Base-by-base conservation (phyloP, 371 early-diverging fungal species). In the Saksenaea oblongispora region DNA sequence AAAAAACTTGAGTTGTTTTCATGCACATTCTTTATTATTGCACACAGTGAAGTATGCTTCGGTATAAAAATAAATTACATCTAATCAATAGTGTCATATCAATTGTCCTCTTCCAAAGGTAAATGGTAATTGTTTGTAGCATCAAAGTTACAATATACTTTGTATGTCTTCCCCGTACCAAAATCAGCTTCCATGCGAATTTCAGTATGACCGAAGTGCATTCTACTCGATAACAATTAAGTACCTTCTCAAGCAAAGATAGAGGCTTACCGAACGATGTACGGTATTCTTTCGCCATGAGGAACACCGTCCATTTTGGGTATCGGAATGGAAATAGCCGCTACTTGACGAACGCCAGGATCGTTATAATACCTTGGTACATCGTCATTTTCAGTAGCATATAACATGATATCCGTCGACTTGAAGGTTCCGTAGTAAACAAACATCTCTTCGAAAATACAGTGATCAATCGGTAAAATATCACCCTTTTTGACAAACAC, bases 121-220 rank as follows among this genome's bases (percentile, higher is more conserved):
- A 47, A 14, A n/a, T 39, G 39, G 11, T 47, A 47, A 22, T 66
- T 61, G 44, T 76, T 63, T 9, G 37, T 56, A 24, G 82, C 82
- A 64, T 81, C 82, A 66, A 81, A 81, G 39, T 76, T 75, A 54
- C 76, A 72, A 24, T 75, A 70, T 1, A 76, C 67, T 24, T 61
- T 68, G 57, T 75, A 75, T 9, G 67, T 62, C 9, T 56, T 66
- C 1, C 82, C 77, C 11, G 65, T 72, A 9, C 79, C 79, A 64
- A 82, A 82, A 54, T 82, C 82, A 24, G 82, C 82, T 60, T 82
- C 82, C 69, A 77, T 75, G 1, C 74, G 66, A 26, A 82, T 72
- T 58, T 82, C 82, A 15, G 78, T 82, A 35, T 66, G 54, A 3
- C 82, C 82, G 72, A 82, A 79, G 36, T 75, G 79, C 79, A 82